Conservation (phyloP, 768 basidiomycete species). For the Rhizopogon sp. region DNA sequence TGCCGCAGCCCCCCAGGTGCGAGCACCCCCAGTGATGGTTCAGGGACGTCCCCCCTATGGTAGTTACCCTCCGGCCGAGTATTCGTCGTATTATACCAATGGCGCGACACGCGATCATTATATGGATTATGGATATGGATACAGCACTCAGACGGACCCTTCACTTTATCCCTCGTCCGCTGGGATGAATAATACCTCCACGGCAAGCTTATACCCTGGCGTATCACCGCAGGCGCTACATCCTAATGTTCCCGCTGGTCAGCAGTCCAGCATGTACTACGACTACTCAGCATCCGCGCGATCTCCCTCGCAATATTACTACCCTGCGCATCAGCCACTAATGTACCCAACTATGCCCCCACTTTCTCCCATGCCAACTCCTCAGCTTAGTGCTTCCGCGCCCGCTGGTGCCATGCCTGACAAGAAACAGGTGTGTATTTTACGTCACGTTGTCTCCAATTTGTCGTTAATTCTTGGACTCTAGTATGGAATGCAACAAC, state of each 20-base stretch:
- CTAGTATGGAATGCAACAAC: constrained; percentile 44
- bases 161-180: constrained; percentile 45
- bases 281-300: constrained; percentile 48
- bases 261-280: constrained; percentile 53
- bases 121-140: constrained; percentile 54
- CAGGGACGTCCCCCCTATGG: constrained; percentile 44
- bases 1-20: constrained; percentile 32
- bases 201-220: constrained; percentile 46
- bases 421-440: constrained; percentile 53
- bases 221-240: constrained; percentile 38
- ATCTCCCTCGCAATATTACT: constrained; percentile 57
- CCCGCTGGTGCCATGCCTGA: constrained; percentile 37
- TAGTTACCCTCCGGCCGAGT: constrained; percentile 51
- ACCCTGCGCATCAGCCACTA: constrained; percentile 51
- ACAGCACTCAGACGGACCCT: constrained; percentile 45
- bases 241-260: constrained; percentile 35
- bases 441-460: constrained; percentile 3
- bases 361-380: constrained; percentile 50
- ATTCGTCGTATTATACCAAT: constrained; percentile 52
- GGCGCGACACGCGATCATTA: constrained; percentile 46
- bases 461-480: constrained; percentile 7
- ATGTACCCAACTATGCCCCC: constrained; percentile 50
- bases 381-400: constrained; percentile 38
- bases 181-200: constrained; percentile 38
- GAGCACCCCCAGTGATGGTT: constrained; percentile 36